These are phyloP conservation scores for Metahyphopichia silvanorum DNA, from an alignment of 805 yeast species.

Conservation along the genomic window DNA sequence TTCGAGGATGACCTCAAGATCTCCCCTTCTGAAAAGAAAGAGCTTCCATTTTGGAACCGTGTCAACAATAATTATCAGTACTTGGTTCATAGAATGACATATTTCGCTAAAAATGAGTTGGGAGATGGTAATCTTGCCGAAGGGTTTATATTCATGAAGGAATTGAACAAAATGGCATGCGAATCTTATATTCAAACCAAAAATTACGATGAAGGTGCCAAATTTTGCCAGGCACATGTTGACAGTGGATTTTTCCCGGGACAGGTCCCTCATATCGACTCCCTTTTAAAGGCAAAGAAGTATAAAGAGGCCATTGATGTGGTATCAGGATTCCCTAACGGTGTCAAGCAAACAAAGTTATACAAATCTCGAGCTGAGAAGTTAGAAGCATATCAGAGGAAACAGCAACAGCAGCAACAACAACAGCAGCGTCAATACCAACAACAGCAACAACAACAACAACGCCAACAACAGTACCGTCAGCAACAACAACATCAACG, in stretches of 20 bases:
- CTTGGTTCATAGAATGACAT: slow-evolving; percentile 33
- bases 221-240: slow-evolving; percentile 18
- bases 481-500: slow-evolving; percentile 41
- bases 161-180: slow-evolving; percentile 37
- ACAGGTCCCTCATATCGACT: slow-evolving; percentile 31
- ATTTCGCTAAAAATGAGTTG: slow-evolving; percentile 21
- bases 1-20: slow-evolving; percentile 24
- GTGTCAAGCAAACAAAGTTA: slow-evolving; percentile 37
- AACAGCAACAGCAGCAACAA: slow-evolving; percentile 24
- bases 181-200: slow-evolving; percentile 32
- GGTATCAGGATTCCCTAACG: slow-evolving; percentile 29
- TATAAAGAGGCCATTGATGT: slow-evolving; percentile 37
- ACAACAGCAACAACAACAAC: slow-evolving; percentile 39
- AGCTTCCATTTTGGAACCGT: slow-evolving; percentile 18
- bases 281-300: slow-evolving; percentile 27
- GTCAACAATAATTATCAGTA: slow-evolving; percentile 41
- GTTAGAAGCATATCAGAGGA: slow-evolving; percentile 22
- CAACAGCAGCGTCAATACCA: slow-evolving; percentile 34
- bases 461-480: slow-evolving; percentile 46
- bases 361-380: slow-evolving; percentile 30
- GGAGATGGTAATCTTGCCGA: slow-evolving; percentile 10
- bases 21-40: slow-evolving; percentile 21
- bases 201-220: slow-evolving; percentile 17
- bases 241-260: slow-evolving; percentile 38
- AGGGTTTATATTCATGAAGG: slow-evolving; percentile 21